Evolutionary conservation across 2,329 filamentous ascomycete species (phyloP).

Genomic region (Fusarium succisae): DNA sequence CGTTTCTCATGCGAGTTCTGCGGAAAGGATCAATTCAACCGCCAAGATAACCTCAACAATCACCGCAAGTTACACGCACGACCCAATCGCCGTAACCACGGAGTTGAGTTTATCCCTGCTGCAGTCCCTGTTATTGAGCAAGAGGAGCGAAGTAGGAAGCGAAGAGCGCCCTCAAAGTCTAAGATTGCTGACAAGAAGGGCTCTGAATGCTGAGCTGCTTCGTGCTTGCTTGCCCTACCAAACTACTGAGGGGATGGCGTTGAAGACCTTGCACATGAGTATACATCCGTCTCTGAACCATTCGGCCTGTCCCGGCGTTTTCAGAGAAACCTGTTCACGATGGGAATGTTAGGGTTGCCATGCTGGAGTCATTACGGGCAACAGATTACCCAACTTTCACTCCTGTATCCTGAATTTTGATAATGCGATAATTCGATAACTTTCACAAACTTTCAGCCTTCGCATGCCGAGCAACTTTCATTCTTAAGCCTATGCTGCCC

Average conservation of each 20-base stretch:
- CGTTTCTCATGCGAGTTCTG: slow-evolving; percentile 55
- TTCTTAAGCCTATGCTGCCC: accelerated
- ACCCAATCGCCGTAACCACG: slow-evolving; percentile 52
- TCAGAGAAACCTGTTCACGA: too few relatives aligned
- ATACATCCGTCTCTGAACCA: too few relatives aligned
- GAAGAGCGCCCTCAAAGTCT: slow-evolving; percentile 50
- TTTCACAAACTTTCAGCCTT: too few relatives aligned
- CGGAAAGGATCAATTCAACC: slow-evolving; percentile 53
- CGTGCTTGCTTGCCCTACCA: too few relatives aligned
- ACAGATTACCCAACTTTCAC: too few relatives aligned
- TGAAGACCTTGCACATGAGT: too few relatives aligned
- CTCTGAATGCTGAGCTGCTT: slow-evolving; percentile 38
- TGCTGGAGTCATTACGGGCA: too few relatives aligned
- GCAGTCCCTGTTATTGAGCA: slow-evolving; percentile 52
- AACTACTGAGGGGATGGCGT: too few relatives aligned
- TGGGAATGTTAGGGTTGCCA: too few relatives aligned
- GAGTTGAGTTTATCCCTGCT: slow-evolving; percentile 52
- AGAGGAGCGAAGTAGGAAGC: slow-evolving; percentile 53
- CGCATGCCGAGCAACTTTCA: accelerated
- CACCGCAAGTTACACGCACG: slow-evolving; percentile 54
- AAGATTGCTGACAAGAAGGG: slow-evolving; percentile 48
- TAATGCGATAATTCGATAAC: too few relatives aligned
- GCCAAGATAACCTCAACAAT: slow-evolving; percentile 54
- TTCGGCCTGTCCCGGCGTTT: too few relatives aligned
- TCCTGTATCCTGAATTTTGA: too few relatives aligned